Evolutionary conservation across 352 stramenopile species (phyloP).

Genomic region (Globisporangium splendens): DNA sequence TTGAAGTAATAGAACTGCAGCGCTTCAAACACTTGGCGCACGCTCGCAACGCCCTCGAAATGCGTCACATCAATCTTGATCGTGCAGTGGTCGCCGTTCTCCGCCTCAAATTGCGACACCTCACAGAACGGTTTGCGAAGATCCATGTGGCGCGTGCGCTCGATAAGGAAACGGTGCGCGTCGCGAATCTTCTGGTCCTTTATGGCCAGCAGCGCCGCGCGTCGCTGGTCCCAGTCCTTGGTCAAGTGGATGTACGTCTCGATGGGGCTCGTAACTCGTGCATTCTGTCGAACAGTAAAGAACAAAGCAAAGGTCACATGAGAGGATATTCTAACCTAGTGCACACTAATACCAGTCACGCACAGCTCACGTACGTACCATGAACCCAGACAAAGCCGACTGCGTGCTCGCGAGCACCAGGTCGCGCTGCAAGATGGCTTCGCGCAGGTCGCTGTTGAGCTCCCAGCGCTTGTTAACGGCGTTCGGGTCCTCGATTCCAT

Average conservation of each 20-base stretch:
- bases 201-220: conserved; percentile 20
- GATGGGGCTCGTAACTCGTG: conserved; percentile 30
- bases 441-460: background rate
- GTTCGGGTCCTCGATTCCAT: background rate
- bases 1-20: conserved; percentile 28
- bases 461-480: background rate
- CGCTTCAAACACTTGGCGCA: conserved; percentile 33
- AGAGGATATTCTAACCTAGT: no score
- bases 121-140: conserved; percentile 21
- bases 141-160: conserved; percentile 25
- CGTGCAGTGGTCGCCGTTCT: conserved; percentile 27
- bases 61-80: conserved; percentile 28
- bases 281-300: conserved; percentile 13
- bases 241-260: conserved; percentile 31
- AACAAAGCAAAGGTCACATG: background rate
- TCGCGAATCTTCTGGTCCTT: conserved; percentile 18
- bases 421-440: background rate
- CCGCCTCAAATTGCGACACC: conserved; percentile 32
- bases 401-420: background rate
- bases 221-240: conserved; percentile 17
- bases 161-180: conserved; percentile 22
- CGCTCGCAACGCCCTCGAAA: conserved; percentile 20
- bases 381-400: background rate
- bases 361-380: background rate
- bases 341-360: background rate